These are phyloP conservation scores for Capronia epimyces DNA, from an alignment of 2,329 filamentous ascomycete genomes.

Conservation along the genomic window DNA sequence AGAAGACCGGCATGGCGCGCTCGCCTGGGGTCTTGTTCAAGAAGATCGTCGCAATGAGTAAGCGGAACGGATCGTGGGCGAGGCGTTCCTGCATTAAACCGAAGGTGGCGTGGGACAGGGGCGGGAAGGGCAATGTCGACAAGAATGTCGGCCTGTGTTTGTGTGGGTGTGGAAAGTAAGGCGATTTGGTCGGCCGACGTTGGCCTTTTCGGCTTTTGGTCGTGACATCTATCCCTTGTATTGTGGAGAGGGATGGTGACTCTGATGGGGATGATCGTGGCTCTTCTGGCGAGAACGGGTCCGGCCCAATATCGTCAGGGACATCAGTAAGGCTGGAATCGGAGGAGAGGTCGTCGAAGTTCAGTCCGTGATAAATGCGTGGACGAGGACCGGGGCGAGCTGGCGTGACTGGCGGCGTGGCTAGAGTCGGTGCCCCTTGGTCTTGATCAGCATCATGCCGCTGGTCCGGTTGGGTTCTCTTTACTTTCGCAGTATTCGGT, in stretches of 20 bases:
- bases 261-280: background rate
- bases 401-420: slow-evolving; percentile 22
- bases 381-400: slow-evolving; percentile 1
- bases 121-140: slow-evolving; percentile 58
- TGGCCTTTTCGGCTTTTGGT: background rate
- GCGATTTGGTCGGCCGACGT: slow-evolving; percentile 32
- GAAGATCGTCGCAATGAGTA: slow-evolving; percentile 77
- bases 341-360: slow-evolving; percentile 30
- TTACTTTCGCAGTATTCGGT: background rate
- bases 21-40: slow-evolving; percentile 73
- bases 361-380: slow-evolving; percentile 23
- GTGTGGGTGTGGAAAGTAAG: slow-evolving; percentile 38
- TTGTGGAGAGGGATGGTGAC: slow-evolving; percentile 6
- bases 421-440: background rate
- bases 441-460: background rate
- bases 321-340: slow-evolving; percentile 37
- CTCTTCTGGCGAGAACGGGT: slow-evolving; percentile 16
- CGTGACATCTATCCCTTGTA: slow-evolving; percentile 16
- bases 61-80: slow-evolving; percentile 66
- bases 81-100: slow-evolving; percentile 81
- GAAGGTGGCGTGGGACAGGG: slow-evolving; percentile 58
- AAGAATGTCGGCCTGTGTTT: slow-evolving; percentile 31
- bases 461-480: slow-evolving; percentile 1
- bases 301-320: slow-evolving; percentile 32
- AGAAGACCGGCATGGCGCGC: slow-evolving; percentile 70